Percentiles rank a stretch among this genome's conserved stretches.
Conservation (phyloP, 345 rosid species). For the Arabidopsis suecica region DNA sequence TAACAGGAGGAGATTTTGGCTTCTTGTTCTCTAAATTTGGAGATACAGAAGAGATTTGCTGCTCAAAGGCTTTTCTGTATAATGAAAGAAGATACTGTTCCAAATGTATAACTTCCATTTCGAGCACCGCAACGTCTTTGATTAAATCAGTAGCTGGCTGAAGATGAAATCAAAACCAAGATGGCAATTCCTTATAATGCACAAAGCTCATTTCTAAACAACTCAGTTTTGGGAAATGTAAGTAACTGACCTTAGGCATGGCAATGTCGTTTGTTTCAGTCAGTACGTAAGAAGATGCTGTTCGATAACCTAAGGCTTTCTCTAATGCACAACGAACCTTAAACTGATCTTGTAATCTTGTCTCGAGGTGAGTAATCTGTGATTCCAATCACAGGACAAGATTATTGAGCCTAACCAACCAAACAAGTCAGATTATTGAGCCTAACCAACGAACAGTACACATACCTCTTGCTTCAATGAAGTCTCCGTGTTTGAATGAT, state of each 20-base stretch:
- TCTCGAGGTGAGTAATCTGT: constrained; percentile 88
- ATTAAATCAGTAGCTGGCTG: constrained; percentile 88
- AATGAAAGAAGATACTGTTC: constrained; percentile 92
- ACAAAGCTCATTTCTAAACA: constrained; percentile 24
- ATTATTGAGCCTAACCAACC: background rate
- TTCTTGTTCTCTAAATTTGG: constrained; percentile 57
- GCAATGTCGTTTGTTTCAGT: constrained; percentile 46
- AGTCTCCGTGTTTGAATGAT: constrained; percentile 49
- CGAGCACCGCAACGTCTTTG: constrained; percentile 84
- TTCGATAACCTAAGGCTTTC: constrained; percentile 76
- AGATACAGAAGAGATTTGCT: constrained; percentile 57
- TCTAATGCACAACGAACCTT: constrained; percentile 76
- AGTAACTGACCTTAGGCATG: constrained; percentile 68
- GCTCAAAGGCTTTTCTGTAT: constrained; percentile 88
- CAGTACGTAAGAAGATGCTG: constrained; percentile 46
- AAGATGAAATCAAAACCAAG: constrained; percentile 13
- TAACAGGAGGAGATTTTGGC: constrained; percentile 54
- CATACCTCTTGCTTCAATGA: constrained; percentile 90
- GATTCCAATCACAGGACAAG: constrained; percentile 25
- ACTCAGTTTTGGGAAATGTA: constrained; percentile 12
- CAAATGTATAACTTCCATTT: constrained; percentile 87
- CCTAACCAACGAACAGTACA: constrained; percentile 7
- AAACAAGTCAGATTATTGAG: constrained; percentile 2
- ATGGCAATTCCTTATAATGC: background rate
- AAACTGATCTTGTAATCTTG: constrained; percentile 78